phyloP scores from a whole-genome alignment of 179 eudicot genomes.

The Camellia oleifera region DNA sequence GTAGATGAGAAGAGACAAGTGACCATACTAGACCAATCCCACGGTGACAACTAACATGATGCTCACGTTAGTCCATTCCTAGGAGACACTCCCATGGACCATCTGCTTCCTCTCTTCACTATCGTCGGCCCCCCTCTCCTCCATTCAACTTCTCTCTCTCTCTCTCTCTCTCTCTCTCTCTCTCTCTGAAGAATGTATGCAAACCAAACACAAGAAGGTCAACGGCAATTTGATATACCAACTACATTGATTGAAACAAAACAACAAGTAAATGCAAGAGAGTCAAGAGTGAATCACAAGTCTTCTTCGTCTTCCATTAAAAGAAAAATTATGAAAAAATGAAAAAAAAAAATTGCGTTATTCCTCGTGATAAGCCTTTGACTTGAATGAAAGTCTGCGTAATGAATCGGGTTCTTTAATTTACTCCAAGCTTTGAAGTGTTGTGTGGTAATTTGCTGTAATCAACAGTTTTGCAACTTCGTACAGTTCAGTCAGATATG shows the following conservation, averaged over 20 bases:
- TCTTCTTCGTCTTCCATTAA: not conserved
- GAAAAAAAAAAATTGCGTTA: not conserved
- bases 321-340: too few relatives aligned
- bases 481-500: not conserved
- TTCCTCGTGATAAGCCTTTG: not conserved
- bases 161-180: not conserved
- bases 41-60: slow-evolving; percentile 43
- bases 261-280: not conserved
- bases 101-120: slow-evolving; percentile 29
- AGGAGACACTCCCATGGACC: slow-evolving; percentile 30
- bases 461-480: not conserved
- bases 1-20: not conserved
- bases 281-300: not conserved
- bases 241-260: not conserved
- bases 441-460: not conserved
- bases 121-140: slow-evolving; percentile 19
- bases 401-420: not conserved
- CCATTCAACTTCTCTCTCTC: not conserved
- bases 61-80: slow-evolving; percentile 32
- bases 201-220: not conserved
- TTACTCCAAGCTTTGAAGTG: not conserved
- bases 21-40: slow-evolving; percentile 16
- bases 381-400: not conserved
- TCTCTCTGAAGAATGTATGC: not conserved
- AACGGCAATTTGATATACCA: slow-evolving; percentile 8